Evolutionary conservation across 2,329 filamentous ascomycete species (phyloP).

Genomic region (Aspergillus calidoustus): DNA sequence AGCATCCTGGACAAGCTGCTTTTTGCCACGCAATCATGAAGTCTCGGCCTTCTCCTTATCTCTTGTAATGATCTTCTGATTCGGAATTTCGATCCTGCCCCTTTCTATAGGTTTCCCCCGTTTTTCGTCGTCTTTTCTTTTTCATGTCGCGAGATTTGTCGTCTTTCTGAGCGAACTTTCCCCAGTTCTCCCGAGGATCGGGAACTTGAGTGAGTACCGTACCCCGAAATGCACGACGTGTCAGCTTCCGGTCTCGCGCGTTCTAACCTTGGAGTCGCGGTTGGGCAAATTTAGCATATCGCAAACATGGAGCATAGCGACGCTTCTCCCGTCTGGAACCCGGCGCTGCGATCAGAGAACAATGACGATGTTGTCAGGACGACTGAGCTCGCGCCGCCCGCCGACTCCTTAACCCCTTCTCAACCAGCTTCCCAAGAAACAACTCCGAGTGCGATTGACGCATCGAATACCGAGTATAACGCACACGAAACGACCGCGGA

Average conservation of each 20-base stretch:
- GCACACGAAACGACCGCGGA: not conserved
- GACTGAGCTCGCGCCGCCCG: not conserved
- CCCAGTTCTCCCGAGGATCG: conserved; percentile 5
- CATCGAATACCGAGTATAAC: not conserved
- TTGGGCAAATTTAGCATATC: conserved; percentile 14
- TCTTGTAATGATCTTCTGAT: conserved; percentile 10
- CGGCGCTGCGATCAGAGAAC: conserved; percentile 55
- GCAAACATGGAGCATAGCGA: conserved; percentile 32
- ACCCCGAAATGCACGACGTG: conserved; percentile 6
- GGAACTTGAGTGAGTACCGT: conserved; percentile 12
- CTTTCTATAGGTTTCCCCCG: not conserved
- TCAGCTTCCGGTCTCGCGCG: not conserved
- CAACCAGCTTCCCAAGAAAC: not conserved
- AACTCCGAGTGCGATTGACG: not conserved
- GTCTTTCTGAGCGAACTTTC: conserved; percentile 4
- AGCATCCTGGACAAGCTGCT: conserved; percentile 8
- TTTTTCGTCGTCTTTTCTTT: not conserved
- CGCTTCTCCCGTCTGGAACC: conserved; percentile 56
- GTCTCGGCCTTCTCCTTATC: conserved; percentile 3
- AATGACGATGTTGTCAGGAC: conserved; percentile 23
- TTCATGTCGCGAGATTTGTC: conserved; percentile 11
- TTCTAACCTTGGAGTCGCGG: conserved; percentile 16
- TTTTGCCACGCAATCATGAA: conserved; percentile 17
- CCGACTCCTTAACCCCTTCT: conserved; percentile 3
- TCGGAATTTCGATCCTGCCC: not conserved